Base-by-base conservation (phyloP, 495 filamentous ascomycete genomes). In the Penicillium crystallinum region DNA sequence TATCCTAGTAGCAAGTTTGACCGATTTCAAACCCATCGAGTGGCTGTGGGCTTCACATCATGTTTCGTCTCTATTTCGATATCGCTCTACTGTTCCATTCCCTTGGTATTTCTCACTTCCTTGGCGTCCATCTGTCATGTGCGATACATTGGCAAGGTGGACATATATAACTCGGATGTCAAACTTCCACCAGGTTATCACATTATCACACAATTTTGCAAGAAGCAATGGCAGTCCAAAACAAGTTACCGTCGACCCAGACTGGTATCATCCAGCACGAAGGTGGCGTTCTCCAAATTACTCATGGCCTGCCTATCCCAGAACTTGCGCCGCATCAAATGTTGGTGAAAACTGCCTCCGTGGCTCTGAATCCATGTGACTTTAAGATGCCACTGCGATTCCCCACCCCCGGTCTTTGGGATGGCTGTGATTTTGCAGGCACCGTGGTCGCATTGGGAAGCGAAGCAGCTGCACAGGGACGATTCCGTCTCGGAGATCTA, bases 291-390 rank as follows among this genome's bases (percentile, higher is more conserved):
- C 54, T 65, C 12, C 53, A 35, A 34, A 47, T 56, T 8, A 63
- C 60, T 0, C 46, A 42, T 14, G 57, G 40, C 1, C 17, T 55
- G 11, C 56, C 61, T 1, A 40, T 73, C 9, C 65, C 63, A 14
- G 21, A 58, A 2, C 40, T 68, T 1, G 33, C 18, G 2, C 53
- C 63, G 1, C 38, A 59, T 11, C 34, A 64, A 21, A 49, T 72
- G 17, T 47, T 74, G 1, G 58, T 74, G 7, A 44, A 64, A 18
- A 67, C 66, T 10, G 44, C 49, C 8, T 64, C 69, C 3, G 75
- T 78, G 9, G 71, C 70, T 2, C 51, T 81, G 6, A 81, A 79
- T 50, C 76, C 75, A 0, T 66, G 54, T 29, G 76, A 79, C 55
- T 68, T 49, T 43, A 81, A 79, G 38, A 72, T 75, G 61, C 56